These are phyloP conservation scores for Colletotrichum liriopes DNA, from an alignment of 2,329 filamentous ascomycete species.

Conservation along the genomic window DNA sequence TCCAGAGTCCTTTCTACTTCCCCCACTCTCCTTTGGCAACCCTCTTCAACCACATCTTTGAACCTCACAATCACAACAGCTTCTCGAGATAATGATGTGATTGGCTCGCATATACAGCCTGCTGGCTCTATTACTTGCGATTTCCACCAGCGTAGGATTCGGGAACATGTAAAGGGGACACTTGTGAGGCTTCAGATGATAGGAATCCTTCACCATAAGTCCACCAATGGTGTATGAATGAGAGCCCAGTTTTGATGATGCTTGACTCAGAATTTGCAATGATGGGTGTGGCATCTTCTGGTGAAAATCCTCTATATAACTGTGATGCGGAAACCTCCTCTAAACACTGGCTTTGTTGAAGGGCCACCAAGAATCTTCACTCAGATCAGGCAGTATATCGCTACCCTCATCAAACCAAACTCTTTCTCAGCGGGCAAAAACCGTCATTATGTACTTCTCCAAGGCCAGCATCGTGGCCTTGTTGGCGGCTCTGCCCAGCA, in stretches of 20 bases:
- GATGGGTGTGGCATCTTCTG: rapidly evolving
- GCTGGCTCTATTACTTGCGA: neutral
- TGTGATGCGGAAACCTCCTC: neutral
- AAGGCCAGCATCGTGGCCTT: slow-evolving; percentile 22
- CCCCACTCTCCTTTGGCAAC: neutral
- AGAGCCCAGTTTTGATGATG: neutral
- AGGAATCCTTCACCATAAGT: slow-evolving; percentile 1
- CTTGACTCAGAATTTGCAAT: too few relatives aligned
- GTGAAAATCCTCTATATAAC: neutral
- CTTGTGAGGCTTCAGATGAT: neutral
- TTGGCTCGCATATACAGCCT: slow-evolving; percentile 19
- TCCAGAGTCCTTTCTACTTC: neutral
- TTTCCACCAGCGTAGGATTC: slow-evolving; percentile 24
- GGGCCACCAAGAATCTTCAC: too few relatives aligned
- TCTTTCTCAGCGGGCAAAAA: too few relatives aligned
- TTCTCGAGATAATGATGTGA: neutral
- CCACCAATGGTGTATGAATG: slow-evolving; percentile 5
- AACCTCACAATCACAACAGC: neutral
- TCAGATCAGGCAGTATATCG: too few relatives aligned
- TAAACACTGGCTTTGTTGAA: too few relatives aligned
- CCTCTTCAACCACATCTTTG: neutral
- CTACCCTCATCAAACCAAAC: too few relatives aligned
- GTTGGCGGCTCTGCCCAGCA: slow-evolving; percentile 42
- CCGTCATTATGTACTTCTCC: slow-evolving; percentile 20
- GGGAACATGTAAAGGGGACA: neutral